phyloP scores from a whole-genome alignment of 2,329 filamentous ascomycete genomes.

The Helminthosporium solani region DNA sequence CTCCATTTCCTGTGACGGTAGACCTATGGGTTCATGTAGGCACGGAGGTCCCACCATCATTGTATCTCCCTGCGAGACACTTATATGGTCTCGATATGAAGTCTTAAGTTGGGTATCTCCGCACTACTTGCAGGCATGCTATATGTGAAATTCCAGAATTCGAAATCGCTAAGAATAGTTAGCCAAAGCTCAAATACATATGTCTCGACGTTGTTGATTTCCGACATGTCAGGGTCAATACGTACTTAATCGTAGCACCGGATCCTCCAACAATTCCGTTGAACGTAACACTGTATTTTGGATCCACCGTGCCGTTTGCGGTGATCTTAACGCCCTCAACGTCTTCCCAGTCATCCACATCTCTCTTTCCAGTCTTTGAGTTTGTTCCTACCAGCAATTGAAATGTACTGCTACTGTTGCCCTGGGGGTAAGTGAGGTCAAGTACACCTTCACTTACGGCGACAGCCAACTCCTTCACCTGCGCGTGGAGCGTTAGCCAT shows the following conservation, averaged over 20 bases:
- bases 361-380: constrained; percentile 45
- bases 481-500: constrained; percentile 31
- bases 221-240: constrained; percentile 2
- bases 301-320: constrained; percentile 49
- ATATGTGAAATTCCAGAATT: constrained; percentile 48
- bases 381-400: constrained; percentile 52
- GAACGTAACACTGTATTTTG: constrained; percentile 46
- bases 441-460: constrained; percentile 39
- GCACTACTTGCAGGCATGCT: constrained; percentile 33
- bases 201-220: neutral
- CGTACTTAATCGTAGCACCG: constrained; percentile 42
- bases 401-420: constrained; percentile 53
- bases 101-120: constrained; percentile 24
- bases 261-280: constrained; percentile 45
- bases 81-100: constrained; percentile 21
- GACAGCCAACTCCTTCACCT: constrained; percentile 25
- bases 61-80: neutral
- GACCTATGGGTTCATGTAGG: too few species aligned
- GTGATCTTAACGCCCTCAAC: constrained; percentile 51
- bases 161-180: constrained; percentile 33
- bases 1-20: too few species aligned
- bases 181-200: neutral
- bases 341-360: constrained; percentile 50
- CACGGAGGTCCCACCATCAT: too few species aligned
- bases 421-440: constrained; percentile 56